Evolutionary conservation across 305 asterid genomes (phyloP).

Genomic region (Rubia peregrina): DNA sequence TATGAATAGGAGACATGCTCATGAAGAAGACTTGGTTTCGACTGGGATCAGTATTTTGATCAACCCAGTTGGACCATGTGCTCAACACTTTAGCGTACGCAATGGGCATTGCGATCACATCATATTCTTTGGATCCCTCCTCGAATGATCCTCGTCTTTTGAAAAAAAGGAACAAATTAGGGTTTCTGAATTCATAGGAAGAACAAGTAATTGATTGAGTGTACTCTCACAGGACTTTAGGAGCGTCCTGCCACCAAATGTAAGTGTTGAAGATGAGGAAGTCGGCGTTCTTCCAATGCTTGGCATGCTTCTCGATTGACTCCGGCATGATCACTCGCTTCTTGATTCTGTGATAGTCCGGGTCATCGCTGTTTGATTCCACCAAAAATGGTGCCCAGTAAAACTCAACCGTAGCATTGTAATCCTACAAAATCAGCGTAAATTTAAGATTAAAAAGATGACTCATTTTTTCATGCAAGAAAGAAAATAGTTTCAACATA

Average conservation of each 20-base stretch:
- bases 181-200: not conserved
- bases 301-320: constrained; percentile 77
- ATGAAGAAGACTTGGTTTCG: constrained; percentile 67
- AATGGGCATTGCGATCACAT: constrained; percentile 62
- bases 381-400: constrained; percentile 93
- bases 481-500: not conserved
- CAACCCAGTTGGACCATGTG: constrained; percentile 90
- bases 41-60: constrained; percentile 52
- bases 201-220: no score
- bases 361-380: constrained; percentile 87
- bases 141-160: constrained; percentile 72
- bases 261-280: constrained; percentile 80
- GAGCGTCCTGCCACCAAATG: constrained; percentile 98
- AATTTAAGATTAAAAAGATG: no score
- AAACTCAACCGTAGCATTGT: constrained; percentile 81
- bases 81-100: constrained; percentile 66
- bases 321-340: constrained; percentile 72
- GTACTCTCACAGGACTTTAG: constrained; percentile 70
- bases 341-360: constrained; percentile 75
- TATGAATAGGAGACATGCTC: constrained; percentile 98
- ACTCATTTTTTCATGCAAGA: no score
- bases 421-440: constrained; percentile 41
- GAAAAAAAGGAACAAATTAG: not conserved
- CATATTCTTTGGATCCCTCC: constrained; percentile 59
- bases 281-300: constrained; percentile 79